Percentiles rank a stretch among this genome's conserved stretches.
Evolutionary conservation across 352 stramenopile genomes (phyloP).

Genomic region (Globisporangium heterothallicum): DNA sequence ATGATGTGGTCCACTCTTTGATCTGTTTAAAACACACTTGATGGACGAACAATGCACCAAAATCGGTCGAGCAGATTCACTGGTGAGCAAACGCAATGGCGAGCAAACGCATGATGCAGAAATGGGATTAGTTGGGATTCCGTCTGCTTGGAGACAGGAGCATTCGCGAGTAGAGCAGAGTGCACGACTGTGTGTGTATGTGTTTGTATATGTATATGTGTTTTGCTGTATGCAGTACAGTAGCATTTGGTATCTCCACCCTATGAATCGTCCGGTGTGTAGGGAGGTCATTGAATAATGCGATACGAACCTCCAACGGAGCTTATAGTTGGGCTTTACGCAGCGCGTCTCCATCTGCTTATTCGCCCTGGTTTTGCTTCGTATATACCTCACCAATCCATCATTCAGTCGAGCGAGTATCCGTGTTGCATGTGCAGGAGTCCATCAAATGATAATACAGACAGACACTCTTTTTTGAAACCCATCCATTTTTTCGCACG

Average conservation of each 20-base stretch:
- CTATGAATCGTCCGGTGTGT: slow-evolving; percentile 64
- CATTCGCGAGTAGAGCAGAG: background rate
- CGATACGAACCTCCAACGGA: slow-evolving; percentile 42
- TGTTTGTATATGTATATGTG: slow-evolving; percentile 1
- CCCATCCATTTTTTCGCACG: too few relatives aligned
- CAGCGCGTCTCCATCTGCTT: slow-evolving; percentile 62
- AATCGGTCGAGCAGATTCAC: slow-evolving; percentile 3
- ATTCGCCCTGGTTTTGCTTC: slow-evolving; percentile 67
- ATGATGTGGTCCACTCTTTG: background rate
- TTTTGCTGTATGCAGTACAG: too few relatives aligned
- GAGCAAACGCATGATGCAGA: too few relatives aligned
- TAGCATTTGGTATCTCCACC: slow-evolving; percentile 87
- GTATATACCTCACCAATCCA: slow-evolving; percentile 46
- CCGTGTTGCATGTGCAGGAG: too few relatives aligned
- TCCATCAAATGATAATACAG: too few relatives aligned
- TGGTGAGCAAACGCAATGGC: background rate
- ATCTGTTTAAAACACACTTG: slow-evolving; percentile 2
- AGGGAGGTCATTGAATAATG: slow-evolving; percentile 84
- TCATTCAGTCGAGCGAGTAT: too few relatives aligned
- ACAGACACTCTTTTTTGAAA: too few relatives aligned
- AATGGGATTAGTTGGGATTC: background rate
- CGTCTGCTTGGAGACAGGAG: background rate
- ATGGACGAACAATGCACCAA: too few relatives aligned
- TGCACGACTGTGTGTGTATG: slow-evolving; percentile 1
- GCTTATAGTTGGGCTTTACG: slow-evolving; percentile 77